Evolutionary conservation across 345 rosid genomes (phyloP).

Genomic region (sweet orange (Citrus sinensis)): DVS_A1.0 CM039165.1:33452001-33452500

Average conservation of each 20-base stretch:
- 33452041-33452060: background rate
- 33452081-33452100: background rate
- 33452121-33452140: background rate
- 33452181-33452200: background rate
- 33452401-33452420: background rate
- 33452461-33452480: background rate
- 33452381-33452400: too few species aligned
- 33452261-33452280: constrained; percentile 19
- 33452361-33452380: background rate
- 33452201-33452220: background rate
- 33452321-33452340: constrained; percentile 71
- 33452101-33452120: background rate
- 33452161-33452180: background rate
- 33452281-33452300: constrained; percentile 88
- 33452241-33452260: background rate
- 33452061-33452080: background rate
- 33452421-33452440: background rate
- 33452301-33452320: constrained; percentile 92
- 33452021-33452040: background rate
- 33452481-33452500: constrained; percentile 2
- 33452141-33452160: background rate
- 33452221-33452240: background rate
- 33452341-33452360: background rate
- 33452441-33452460: background rate
- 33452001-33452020: background rate